Percentiles rank a stretch among this genome's conserved stretches.
Evolutionary conservation across 2,329 filamentous ascomycete genomes (phyloP).

Genomic region (Ciborinia camelliae): DNA sequence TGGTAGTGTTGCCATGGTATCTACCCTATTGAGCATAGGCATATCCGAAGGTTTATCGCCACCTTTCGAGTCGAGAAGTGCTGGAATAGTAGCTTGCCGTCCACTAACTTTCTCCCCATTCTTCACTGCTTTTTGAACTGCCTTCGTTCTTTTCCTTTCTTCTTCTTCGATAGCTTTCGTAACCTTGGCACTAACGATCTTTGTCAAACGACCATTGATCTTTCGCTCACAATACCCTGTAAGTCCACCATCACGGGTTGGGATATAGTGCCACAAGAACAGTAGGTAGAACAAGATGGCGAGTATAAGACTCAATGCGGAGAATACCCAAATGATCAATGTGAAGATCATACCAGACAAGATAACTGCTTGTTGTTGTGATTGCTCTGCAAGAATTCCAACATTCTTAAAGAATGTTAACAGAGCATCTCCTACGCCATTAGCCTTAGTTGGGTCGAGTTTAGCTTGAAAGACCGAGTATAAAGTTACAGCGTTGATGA

Average conservation of each 20-base stretch:
- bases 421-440: conserved; percentile 60
- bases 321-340: conserved; percentile 82
- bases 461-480: conserved; percentile 78
- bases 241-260: conserved; percentile 73
- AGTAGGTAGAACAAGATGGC: conserved; percentile 77
- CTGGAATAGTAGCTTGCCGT: conserved; percentile 66
- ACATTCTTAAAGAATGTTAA: conserved; percentile 82
- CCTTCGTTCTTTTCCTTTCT: conserved; percentile 55
- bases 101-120: conserved; percentile 51
- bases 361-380: conserved; percentile 77
- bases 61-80: conserved; percentile 51
- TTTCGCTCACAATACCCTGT: conserved; percentile 87
- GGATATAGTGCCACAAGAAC: conserved; percentile 92
- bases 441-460: conserved; percentile 56
- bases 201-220: conserved; percentile 78
- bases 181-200: conserved; percentile 81
- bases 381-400: conserved; percentile 64
- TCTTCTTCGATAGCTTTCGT: conserved; percentile 84
- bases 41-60: conserved; percentile 56
- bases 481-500: conserved; percentile 84
- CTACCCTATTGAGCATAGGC: conserved; percentile 57
- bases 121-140: conserved; percentile 48
- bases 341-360: conserved; percentile 92
- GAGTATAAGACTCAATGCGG: conserved; percentile 69
- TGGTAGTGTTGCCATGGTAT: conserved; percentile 60